Conservation (phyloP, 2,329 filamentous ascomycete species). For the Didymellaceae sp. region DNA sequence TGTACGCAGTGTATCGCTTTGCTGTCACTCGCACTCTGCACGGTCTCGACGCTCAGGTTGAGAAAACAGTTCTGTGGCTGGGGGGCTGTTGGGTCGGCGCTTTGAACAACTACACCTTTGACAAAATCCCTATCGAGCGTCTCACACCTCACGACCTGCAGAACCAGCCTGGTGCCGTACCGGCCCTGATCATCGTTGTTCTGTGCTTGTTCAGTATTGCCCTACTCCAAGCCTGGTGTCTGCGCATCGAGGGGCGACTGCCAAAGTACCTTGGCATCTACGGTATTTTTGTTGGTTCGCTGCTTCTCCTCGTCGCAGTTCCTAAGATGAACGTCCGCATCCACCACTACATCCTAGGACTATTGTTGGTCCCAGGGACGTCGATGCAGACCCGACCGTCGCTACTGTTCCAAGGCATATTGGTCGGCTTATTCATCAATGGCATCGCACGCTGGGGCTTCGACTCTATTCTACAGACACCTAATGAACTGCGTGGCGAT, state of each 20-base stretch:
- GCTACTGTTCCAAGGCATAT: conserved; percentile 85
- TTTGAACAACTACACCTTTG: conserved; percentile 93
- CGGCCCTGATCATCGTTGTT: conserved; percentile 80
- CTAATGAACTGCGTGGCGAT: conserved; percentile 68
- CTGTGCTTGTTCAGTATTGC: conserved; percentile 72
- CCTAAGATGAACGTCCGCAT: conserved; percentile 84
- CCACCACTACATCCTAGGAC: conserved; percentile 91
- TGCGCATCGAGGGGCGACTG: conserved; percentile 84
- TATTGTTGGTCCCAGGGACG: conserved; percentile 87
- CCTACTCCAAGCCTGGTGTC: conserved; percentile 79
- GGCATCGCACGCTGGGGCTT: conserved; percentile 95
- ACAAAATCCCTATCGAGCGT: conserved; percentile 89
- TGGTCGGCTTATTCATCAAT: conserved; percentile 92
- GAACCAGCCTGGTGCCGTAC: conserved; percentile 86
- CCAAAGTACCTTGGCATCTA: conserved; percentile 81
- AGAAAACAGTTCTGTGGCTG: conserved; percentile 90
- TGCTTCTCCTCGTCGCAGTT: conserved; percentile 73
- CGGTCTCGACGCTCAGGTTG: conserved; percentile 80
- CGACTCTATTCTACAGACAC: conserved; percentile 84
- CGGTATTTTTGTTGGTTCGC: conserved; percentile 67
- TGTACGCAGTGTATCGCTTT: conserved; percentile 85
- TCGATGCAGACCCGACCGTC: conserved; percentile 85
- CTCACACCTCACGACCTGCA: conserved; percentile 89
- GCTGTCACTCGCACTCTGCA: conserved; percentile 75
- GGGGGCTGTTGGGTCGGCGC: conserved; percentile 90